Evolutionary conservation across 495 filamentous ascomycete genomes (phyloP).

Genomic region (Gamarada debralockiae): DNA sequence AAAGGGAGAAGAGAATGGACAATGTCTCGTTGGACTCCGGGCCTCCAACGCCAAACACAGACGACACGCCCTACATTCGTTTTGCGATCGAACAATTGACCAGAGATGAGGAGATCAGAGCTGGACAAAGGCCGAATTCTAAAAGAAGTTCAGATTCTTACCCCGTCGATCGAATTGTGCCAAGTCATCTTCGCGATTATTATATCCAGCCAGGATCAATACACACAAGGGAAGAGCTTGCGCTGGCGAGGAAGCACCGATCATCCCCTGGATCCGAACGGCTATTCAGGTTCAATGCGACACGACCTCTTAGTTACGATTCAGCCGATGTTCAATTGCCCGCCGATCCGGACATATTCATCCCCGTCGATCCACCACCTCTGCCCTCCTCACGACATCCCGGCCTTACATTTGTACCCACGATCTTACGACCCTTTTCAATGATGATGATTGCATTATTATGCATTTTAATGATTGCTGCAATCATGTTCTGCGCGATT

Average conservation of each 20-base stretch:
- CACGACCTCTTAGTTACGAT: slow-evolving; percentile 14
- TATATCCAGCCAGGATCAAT: not conserved
- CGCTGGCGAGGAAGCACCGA: slow-evolving; percentile 21
- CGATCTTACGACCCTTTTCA: slow-evolving; percentile 58
- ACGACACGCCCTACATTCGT: slow-evolving; percentile 66
- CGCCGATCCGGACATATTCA: slow-evolving; percentile 17
- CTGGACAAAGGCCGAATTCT: slow-evolving; percentile 24
- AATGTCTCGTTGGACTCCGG: slow-evolving; percentile 20
- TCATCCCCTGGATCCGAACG: slow-evolving; percentile 16
- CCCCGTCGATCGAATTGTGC: slow-evolving; percentile 45
- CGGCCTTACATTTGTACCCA: slow-evolving; percentile 38
- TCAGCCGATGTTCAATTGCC: slow-evolving; percentile 1
- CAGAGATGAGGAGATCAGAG: slow-evolving; percentile 52
- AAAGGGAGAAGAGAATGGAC: slow-evolving; percentile 21
- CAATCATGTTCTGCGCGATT: slow-evolving; percentile 67
- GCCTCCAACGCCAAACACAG: slow-evolving; percentile 53
- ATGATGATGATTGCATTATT: slow-evolving; percentile 54
- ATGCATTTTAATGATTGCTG: slow-evolving; percentile 67
- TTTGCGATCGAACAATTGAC: slow-evolving; percentile 74
- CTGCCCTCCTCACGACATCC: slow-evolving; percentile 13
- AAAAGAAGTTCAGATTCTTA: slow-evolving; percentile 38
- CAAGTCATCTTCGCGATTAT: slow-evolving; percentile 47
- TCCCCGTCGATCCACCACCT: slow-evolving; percentile 20
- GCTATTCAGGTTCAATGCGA: slow-evolving; percentile 23
- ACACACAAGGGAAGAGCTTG: slow-evolving; percentile 19